Evolutionary conservation across 768 basidiomycete species (phyloP).

Genomic region (Trametes elegans): DNA sequence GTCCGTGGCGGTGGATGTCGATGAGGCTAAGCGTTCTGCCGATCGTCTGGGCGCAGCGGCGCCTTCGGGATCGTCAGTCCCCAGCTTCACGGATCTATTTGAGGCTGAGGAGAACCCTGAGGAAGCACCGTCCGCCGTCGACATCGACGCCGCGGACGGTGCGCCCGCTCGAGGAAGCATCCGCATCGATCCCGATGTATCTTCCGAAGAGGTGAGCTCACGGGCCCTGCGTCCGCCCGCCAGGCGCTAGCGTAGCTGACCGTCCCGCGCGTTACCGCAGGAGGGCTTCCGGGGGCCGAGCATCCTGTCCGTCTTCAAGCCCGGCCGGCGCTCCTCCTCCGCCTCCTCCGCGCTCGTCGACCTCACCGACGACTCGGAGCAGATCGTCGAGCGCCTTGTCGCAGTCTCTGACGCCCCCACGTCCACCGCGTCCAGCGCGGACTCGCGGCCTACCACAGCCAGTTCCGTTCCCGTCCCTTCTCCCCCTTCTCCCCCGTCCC

Average conservation of each 20-base stretch:
- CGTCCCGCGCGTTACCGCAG: constrained; percentile 1
- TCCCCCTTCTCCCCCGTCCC: background rate
- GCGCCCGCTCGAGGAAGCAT: constrained; percentile 8
- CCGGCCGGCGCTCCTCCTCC: constrained; percentile 16
- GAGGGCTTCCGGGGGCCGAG: constrained; percentile 19
- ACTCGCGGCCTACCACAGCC: constrained; percentile 4
- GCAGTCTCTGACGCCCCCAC: constrained; percentile 12
- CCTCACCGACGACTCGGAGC: constrained; percentile 22
- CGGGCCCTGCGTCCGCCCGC: constrained; percentile 8
- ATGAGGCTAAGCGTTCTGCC: constrained; percentile 1
- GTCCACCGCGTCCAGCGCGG: constrained; percentile 8
- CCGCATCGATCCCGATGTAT: constrained; percentile 17
- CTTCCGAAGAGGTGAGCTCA: constrained; percentile 21
- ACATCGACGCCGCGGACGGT: background rate
- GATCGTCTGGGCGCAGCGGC: background rate
- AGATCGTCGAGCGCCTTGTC: constrained; percentile 26
- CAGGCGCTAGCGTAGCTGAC: constrained; percentile 12
- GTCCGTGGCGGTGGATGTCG: no score
- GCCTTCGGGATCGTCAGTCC: constrained; percentile 8
- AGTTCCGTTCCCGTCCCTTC: constrained; percentile 10
- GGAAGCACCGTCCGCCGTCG: no score
- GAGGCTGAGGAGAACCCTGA: constrained; percentile 14
- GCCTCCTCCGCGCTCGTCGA: constrained; percentile 17
- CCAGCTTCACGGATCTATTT: constrained; percentile 15
- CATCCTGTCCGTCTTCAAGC: constrained; percentile 16